A percentile compares a stretch with the other conserved stretches of the same genome.
These are phyloP conservation scores for Fomitopsis betulina DNA, from an alignment of 1,284 basidiomycete species.

Conservation along the genomic window DNA sequence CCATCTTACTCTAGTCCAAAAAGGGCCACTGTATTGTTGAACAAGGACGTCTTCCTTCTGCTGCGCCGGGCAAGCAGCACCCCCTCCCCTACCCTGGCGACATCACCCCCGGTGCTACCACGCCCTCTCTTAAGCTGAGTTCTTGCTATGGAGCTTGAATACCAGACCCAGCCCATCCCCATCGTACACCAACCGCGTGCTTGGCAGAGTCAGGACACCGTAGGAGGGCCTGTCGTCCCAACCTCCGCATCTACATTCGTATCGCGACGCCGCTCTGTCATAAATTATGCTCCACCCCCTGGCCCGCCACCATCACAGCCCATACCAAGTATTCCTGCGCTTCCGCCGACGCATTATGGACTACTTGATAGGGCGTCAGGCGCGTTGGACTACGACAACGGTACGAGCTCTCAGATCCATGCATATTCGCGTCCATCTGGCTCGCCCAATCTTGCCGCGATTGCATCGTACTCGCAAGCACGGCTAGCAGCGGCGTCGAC, in stretches of 20 bases:
- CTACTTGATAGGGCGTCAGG: slow-evolving; percentile 21
- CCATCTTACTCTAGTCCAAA: slow-evolving; percentile 14
- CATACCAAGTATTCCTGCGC: slow-evolving; percentile 57
- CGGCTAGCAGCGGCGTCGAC: slow-evolving; percentile 39
- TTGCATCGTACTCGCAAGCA: slow-evolving; percentile 56
- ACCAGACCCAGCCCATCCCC: slow-evolving; percentile 40
- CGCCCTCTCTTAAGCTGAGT: background rate
- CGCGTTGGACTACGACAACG: slow-evolving; percentile 18
- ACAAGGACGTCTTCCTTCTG: slow-evolving; percentile 18
- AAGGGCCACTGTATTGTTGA: slow-evolving; percentile 19
- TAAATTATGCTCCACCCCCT: slow-evolving; percentile 55
- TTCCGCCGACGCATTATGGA: slow-evolving; percentile 23
- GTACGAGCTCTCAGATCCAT: slow-evolving; percentile 16
- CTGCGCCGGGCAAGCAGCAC: slow-evolving; percentile 10
- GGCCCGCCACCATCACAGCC: slow-evolving; percentile 72
- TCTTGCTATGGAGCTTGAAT: slow-evolving; percentile 48
- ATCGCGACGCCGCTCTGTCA: slow-evolving; percentile 60
- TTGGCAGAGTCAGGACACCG: slow-evolving; percentile 38
- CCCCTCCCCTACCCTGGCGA: slow-evolving; percentile 6
- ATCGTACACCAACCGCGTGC: slow-evolving; percentile 38
- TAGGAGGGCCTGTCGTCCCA: slow-evolving; percentile 28
- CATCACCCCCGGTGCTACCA: slow-evolving; percentile 3
- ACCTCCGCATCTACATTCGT: slow-evolving; percentile 31
- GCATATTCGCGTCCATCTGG: slow-evolving; percentile 44
- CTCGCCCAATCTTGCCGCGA: slow-evolving; percentile 52